These are phyloP conservation scores for Tuber calosporum DNA, from an alignment of 495 filamentous ascomycete species.

Conservation along the genomic window DNA sequence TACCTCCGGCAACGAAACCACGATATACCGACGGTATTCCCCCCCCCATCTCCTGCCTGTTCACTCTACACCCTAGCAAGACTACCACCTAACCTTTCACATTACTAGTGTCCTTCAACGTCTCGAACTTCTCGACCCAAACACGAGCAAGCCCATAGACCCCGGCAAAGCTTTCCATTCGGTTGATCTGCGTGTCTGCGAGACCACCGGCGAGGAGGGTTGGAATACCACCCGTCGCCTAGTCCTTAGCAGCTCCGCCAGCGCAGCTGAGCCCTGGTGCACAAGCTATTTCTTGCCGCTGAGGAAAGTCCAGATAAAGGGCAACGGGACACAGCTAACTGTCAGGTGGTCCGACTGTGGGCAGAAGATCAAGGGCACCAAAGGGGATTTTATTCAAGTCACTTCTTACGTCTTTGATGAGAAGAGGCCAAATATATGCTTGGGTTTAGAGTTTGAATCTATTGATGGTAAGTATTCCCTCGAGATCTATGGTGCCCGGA, in stretches of 20 bases:
- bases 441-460: neutral
- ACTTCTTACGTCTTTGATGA: slow-evolving; percentile 1
- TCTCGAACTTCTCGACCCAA: neutral
- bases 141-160: neutral
- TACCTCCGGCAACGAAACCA: neutral
- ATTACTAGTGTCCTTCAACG: neutral
- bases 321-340: neutral
- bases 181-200: neutral
- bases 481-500: neutral
- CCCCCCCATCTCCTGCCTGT: neutral
- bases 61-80: neutral
- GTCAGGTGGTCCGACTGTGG: slow-evolving; percentile 1
- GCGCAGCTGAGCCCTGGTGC: neutral
- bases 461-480: neutral
- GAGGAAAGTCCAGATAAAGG: neutral
- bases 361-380: neutral
- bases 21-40: neutral
- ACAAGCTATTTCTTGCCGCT: slow-evolving; percentile 7
- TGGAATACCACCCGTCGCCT: slow-evolving; percentile 6
- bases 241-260: slow-evolving; percentile 4
- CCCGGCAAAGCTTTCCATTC: neutral
- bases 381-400: neutral
- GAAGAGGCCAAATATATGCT: neutral
- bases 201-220: neutral
- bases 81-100: neutral